A percentile compares a stretch with the other conserved stretches of the same genome.
These are phyloP conservation scores for Fragilaria radians DNA, from an alignment of 108 stramenopile species.

Conservation along the genomic window DNA sequence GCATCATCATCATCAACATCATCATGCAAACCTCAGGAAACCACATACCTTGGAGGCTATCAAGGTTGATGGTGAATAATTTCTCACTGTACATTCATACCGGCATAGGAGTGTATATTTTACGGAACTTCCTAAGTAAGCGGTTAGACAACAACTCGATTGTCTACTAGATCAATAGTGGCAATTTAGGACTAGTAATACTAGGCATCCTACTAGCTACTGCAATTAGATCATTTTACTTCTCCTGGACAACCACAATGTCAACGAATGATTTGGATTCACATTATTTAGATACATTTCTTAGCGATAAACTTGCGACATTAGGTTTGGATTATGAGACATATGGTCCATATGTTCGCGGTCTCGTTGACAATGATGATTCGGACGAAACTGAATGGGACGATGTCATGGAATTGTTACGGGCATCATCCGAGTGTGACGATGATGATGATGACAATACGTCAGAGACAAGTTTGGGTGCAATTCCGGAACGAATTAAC, in stretches of 20 bases:
- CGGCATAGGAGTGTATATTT: too few species aligned
- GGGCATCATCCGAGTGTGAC: constrained; percentile 56
- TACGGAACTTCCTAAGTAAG: too few species aligned
- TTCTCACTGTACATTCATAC: too few species aligned
- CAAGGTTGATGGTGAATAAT: too few species aligned
- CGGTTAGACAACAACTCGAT: constrained; percentile 16
- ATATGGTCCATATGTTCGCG: constrained; percentile 62
- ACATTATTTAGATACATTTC: constrained; percentile 35
- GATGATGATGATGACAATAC: constrained; percentile 53
- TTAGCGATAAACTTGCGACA: constrained; percentile 43
- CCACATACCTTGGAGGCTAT: too few species aligned
- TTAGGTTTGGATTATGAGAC: constrained; percentile 71
- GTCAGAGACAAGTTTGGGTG: constrained; percentile 41
- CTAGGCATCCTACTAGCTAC: too few species aligned
- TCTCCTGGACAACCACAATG: too few species aligned
- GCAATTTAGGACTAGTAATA: too few species aligned
- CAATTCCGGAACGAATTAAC: constrained; percentile 44
- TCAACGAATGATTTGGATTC: constrained; percentile 4
- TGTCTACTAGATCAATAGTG: too few species aligned
- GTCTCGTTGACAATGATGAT: constrained; percentile 19
- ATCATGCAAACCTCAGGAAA: too few species aligned
- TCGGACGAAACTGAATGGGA: constrained; percentile 28
- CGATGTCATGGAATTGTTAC: constrained; percentile 56
- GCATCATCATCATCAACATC: too few species aligned
- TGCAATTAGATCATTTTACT: too few species aligned